Base-by-base conservation (phyloP, 805 yeast genomes). In the Candida loeiensis region DNA sequence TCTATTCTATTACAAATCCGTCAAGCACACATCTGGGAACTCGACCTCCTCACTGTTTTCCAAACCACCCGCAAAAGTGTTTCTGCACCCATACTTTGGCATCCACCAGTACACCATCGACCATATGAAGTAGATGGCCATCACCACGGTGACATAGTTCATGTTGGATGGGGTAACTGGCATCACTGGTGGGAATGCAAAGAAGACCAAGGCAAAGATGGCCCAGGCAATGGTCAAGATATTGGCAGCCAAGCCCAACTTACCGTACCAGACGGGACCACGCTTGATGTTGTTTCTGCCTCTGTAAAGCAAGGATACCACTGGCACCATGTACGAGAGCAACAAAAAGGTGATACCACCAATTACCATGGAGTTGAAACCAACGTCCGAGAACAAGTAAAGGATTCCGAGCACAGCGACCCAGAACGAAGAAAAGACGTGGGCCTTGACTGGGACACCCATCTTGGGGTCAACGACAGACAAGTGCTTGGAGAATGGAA, bases 231-330 rank as follows among this genome's bases (percentile, higher is more conserved):
- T 45, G 20, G 67, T 59, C 19, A 66, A 48, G 29, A 55, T 40
- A 49, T 66, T 66, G 43, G 64, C 54, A 34, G 61, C 47, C 16
- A 58, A 43, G 12, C 72, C 72, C 40, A 61, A 8, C 37, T 54
- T 58, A n/a, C 71, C 72, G 25, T 62, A 54, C 71, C 71, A 64
- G 53, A 66, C 66, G 11, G 66, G 63, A 5, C 71, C 71, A 48
- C 64, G 69, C 36, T 51, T 60, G 46, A 65, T 61, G 45, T 63
- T 62, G 48, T 64, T 45, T 37, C 72, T 50, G 21, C 70, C 71
- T 29, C 67, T 46, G 47, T 53, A 59, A 33, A 66, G 52, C 44
- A 66, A 56, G 37, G 66, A 56, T 16, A 49, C 32, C 6, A 64
- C 58, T 11, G 71, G 71, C 13, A 66, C 68, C 49, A 55, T 34